phyloP scores from a whole-genome alignment of 2,329 filamentous ascomycete species.

The Knufia petricola region DNA sequence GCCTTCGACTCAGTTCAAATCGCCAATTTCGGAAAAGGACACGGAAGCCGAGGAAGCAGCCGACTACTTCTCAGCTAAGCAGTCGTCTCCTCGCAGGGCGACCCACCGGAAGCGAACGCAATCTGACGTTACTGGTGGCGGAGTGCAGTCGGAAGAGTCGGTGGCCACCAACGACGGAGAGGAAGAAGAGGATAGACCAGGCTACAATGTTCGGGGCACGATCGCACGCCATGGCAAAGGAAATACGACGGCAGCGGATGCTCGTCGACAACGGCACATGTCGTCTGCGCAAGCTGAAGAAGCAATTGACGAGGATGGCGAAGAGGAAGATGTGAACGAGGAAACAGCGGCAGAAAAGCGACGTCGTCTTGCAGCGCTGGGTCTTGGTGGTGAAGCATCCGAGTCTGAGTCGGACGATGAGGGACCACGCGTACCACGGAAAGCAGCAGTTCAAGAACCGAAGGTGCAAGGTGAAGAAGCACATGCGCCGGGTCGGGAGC shows the following conservation, averaged over 20 bases:
- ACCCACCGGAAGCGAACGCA: slow-evolving; percentile 3
- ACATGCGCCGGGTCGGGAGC: neutral
- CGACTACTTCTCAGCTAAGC: slow-evolving; percentile 7
- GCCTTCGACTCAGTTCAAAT: slow-evolving; percentile 28
- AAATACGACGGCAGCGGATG: slow-evolving; percentile 29
- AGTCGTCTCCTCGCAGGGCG: slow-evolving; percentile 3
- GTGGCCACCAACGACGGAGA: slow-evolving; percentile 1
- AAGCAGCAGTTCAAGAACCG: slow-evolving; percentile 18
- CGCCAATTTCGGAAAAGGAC: slow-evolving; percentile 40
- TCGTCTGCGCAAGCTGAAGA: slow-evolving; percentile 20
- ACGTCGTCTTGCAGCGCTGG: slow-evolving; percentile 37
- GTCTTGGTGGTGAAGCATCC: slow-evolving; percentile 20
- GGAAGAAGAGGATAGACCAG: slow-evolving; percentile 19
- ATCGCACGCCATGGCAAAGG: slow-evolving; percentile 29
- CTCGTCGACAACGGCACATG: slow-evolving; percentile 29
- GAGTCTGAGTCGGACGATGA: slow-evolving; percentile 25
- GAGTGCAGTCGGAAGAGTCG: neutral
- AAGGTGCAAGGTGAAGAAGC: slow-evolving; percentile 8
- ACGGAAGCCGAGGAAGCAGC: slow-evolving; percentile 28
- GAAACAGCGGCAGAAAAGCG: slow-evolving; percentile 39
- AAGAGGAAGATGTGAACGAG: slow-evolving; percentile 27
- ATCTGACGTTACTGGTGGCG: neutral
- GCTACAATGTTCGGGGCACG: slow-evolving; percentile 30
- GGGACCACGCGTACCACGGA: slow-evolving; percentile 18
- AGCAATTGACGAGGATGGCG: slow-evolving; percentile 11